A percentile compares a stretch with the other conserved stretches of the same genome.
These are phyloP conservation scores for Planoprotostelium fungivorum DNA, from an alignment of 78 protist genomes.

Conservation along the genomic window DNA sequence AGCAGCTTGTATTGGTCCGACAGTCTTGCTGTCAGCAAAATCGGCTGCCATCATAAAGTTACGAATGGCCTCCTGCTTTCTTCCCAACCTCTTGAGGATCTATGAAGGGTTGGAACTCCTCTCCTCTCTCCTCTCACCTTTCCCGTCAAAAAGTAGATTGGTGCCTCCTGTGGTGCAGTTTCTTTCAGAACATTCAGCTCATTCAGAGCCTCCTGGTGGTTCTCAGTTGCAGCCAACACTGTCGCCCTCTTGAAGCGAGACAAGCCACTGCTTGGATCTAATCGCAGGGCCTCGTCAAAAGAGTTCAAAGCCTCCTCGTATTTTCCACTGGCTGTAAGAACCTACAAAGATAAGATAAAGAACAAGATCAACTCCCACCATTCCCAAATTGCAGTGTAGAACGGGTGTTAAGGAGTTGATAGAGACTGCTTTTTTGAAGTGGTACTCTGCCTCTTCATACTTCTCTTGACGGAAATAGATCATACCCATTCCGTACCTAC, in stretches of 20 bases:
- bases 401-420: conserved; percentile 77
- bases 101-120: neutral
- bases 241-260: conserved; percentile 71
- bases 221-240: conserved; percentile 16
- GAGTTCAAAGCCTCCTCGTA: conserved; percentile 36
- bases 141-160: conserved; percentile 70
- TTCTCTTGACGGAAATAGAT: conserved; percentile 80
- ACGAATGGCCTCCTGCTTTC: neutral
- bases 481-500: conserved; percentile 58
- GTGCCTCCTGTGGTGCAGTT: conserved; percentile 67
- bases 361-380: conserved; percentile 18
- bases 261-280: conserved; percentile 63
- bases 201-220: conserved; percentile 26
- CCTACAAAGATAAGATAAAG: neutral
- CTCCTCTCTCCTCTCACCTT: conserved; percentile 43
- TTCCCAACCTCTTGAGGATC: conserved; percentile 7
- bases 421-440: conserved; percentile 66
- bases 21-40: neutral
- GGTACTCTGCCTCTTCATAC: conserved; percentile 76
- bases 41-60: neutral
- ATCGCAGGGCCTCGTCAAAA: conserved; percentile 36
- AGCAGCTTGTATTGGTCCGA: neutral
- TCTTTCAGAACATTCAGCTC: conserved; percentile 56
- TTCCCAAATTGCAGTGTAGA: conserved; percentile 79
- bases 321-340: conserved; percentile 31